phyloP scores from a whole-genome alignment of 495 filamentous ascomycete species.

The Penicillium riverlandense region DNA sequence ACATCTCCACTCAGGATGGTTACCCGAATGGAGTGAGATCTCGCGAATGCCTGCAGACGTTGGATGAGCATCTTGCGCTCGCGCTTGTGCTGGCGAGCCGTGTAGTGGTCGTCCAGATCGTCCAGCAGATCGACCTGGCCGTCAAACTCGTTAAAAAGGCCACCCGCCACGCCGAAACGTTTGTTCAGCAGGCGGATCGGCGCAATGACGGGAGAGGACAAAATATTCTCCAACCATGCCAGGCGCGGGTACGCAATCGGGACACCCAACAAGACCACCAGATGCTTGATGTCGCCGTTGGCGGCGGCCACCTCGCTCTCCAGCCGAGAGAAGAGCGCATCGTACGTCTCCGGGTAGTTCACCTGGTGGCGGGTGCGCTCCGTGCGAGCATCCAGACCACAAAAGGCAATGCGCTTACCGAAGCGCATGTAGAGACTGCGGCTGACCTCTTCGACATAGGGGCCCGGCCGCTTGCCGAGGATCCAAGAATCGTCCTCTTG shows the following conservation, averaged over 20 bases:
- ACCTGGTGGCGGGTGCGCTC: constrained; percentile 90
- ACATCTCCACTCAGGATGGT: constrained; percentile 81
- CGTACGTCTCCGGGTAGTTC: constrained; percentile 86
- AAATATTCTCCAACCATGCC: constrained; percentile 88
- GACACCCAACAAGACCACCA: constrained; percentile 82
- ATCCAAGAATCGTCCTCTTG: constrained; percentile 69
- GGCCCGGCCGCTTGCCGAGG: constrained; percentile 65
- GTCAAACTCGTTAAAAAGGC: constrained; percentile 89
- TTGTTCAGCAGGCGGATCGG: constrained; percentile 86
- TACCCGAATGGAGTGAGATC: constrained; percentile 66
- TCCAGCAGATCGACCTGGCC: constrained; percentile 85
- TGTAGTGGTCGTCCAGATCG: constrained; percentile 94
- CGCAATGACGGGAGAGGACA: constrained; percentile 73
- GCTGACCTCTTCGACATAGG: constrained; percentile 73
- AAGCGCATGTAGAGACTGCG: constrained; percentile 75
- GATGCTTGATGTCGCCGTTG: constrained; percentile 62
- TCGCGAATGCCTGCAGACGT: constrained; percentile 65
- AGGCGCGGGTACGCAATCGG: constrained; percentile 93
- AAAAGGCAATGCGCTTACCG: constrained; percentile 76
- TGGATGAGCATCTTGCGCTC: constrained; percentile 71
- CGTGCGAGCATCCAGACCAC: constrained; percentile 84
- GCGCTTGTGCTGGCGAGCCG: constrained; percentile 81
- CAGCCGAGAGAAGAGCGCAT: constrained; percentile 68
- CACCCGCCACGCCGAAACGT: constrained; percentile 77
- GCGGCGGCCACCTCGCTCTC: constrained; percentile 55